A percentile compares a stretch with the other conserved stretches of the same genome.
Evolutionary conservation across 768 basidiomycete species (phyloP).

Genomic region (Leccinum imitatum): DNA sequence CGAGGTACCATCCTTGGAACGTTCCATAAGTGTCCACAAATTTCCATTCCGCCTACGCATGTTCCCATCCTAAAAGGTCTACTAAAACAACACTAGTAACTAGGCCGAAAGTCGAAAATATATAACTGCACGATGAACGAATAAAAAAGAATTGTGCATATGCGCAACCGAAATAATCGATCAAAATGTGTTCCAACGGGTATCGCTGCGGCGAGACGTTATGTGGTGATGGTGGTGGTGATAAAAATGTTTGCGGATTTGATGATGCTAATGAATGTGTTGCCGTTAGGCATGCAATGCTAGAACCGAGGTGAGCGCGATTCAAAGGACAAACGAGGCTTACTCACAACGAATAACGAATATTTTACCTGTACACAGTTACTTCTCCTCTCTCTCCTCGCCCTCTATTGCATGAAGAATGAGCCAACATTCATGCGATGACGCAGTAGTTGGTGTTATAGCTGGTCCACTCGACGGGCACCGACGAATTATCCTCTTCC

Average conservation of each 20-base stretch:
- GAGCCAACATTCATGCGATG: constrained; percentile 15
- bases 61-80: constrained; percentile 9
- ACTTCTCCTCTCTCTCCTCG: not conserved
- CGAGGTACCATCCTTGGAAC: not conserved
- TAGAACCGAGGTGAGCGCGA: constrained; percentile 14
- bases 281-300: constrained; percentile 8
- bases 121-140: constrained; percentile 19
- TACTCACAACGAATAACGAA: constrained; percentile 27
- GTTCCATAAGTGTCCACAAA: not conserved
- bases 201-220: constrained; percentile 7
- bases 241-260: not conserved
- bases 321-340: not conserved
- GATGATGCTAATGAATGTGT: constrained; percentile 10
- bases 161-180: constrained; percentile 2
- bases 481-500: constrained; percentile 10
- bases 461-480: constrained; percentile 17
- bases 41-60: constrained; percentile 3
- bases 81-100: constrained; percentile 22
- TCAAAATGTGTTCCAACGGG: not conserved
- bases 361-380: constrained; percentile 1
- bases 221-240: constrained; percentile 1
- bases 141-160: constrained; percentile 12
- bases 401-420: not conserved
- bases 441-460: constrained; percentile 14
- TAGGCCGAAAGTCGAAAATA: constrained; percentile 25